Conservation (phyloP, 1,284 basidiomycete genomes). For the Testicularia cyperi region DNA sequence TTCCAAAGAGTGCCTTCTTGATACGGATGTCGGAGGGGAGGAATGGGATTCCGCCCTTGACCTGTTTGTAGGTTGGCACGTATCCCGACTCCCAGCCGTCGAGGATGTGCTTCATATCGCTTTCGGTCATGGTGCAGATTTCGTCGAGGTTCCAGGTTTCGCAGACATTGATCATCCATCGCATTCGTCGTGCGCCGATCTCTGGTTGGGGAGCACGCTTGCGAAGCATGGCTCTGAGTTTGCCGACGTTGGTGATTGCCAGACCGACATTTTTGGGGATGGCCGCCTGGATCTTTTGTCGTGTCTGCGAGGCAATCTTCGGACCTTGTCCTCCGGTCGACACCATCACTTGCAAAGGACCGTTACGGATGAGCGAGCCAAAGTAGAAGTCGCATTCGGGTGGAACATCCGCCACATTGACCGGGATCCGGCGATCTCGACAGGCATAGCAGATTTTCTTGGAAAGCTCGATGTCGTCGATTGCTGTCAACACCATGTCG, state of each 20-base stretch:
- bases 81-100: slow-evolving; percentile 58
- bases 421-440: slow-evolving; percentile 73
- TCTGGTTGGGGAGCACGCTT: slow-evolving; percentile 75
- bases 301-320: slow-evolving; percentile 81
- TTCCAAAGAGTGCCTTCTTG: slow-evolving; percentile 41
- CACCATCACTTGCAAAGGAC: slow-evolving; percentile 91
- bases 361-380: slow-evolving; percentile 85
- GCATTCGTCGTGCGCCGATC: slow-evolving; percentile 77
- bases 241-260: slow-evolving; percentile 79
- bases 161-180: slow-evolving; percentile 90
- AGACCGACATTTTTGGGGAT: slow-evolving; percentile 75
- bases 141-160: slow-evolving; percentile 80
- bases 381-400: slow-evolving; percentile 92
- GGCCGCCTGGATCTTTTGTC: slow-evolving; percentile 70
- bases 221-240: slow-evolving; percentile 70
- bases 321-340: slow-evolving; percentile 94
- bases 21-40: slow-evolving; percentile 16
- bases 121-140: slow-evolving; percentile 70
- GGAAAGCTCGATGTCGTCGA: slow-evolving; percentile 78
- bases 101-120: slow-evolving; percentile 55
- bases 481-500: slow-evolving; percentile 91
- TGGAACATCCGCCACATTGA: slow-evolving; percentile 96
- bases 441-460: slow-evolving; percentile 73
- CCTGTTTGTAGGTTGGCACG: slow-evolving; percentile 49
- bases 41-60: slow-evolving; percentile 25